A percentile compares a stretch with the other conserved stretches of the same genome.
phyloP scores from a whole-genome alignment of 192 early-diverging fungal genomes.

The Entomortierella lignicola region DNA sequence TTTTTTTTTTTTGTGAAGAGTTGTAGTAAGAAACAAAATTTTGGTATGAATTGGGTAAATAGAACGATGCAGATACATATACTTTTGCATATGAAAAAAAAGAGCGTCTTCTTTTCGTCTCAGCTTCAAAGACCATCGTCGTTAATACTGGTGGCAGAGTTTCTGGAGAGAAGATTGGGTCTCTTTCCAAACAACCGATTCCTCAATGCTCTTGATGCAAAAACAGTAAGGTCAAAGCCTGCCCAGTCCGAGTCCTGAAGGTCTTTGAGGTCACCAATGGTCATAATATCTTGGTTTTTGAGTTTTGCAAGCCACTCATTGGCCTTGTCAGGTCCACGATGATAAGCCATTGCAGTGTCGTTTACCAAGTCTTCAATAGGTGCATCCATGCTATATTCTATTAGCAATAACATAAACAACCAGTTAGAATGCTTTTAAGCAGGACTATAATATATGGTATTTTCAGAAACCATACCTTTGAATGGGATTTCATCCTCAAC shows the following conservation, averaged over 20 bases:
- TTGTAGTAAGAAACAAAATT: too few species aligned
- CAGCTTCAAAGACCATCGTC: conserved; percentile 26
- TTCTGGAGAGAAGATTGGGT: conserved; percentile 14
- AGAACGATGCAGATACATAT: background rate
- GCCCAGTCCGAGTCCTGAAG: conserved; percentile 82
- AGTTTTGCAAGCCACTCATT: conserved; percentile 76
- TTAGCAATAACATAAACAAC: background rate
- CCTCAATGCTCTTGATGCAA: conserved; percentile 66
- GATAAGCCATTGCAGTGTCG: conserved; percentile 74
- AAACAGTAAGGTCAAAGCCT: conserved; percentile 68
- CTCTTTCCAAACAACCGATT: conserved; percentile 63
- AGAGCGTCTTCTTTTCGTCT: background rate
- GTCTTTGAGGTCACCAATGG: conserved; percentile 79
- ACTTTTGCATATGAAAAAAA: background rate
- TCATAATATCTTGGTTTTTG: conserved; percentile 81
- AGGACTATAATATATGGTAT: background rate
- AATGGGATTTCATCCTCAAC: conserved; percentile 33
- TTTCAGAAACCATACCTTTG: conserved; percentile 27
- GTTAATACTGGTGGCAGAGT: conserved; percentile 12
- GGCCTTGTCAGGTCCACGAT: conserved; percentile 76
- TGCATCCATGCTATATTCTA: conserved; percentile 69
- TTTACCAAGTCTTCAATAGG: conserved; percentile 76
- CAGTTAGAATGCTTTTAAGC: too few species aligned
- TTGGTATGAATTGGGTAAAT: too few species aligned
- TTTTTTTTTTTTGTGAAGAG: too few species aligned